Conservation (phyloP, 1,284 basidiomycete genomes). For the Ceratobasidium sp. region DNA sequence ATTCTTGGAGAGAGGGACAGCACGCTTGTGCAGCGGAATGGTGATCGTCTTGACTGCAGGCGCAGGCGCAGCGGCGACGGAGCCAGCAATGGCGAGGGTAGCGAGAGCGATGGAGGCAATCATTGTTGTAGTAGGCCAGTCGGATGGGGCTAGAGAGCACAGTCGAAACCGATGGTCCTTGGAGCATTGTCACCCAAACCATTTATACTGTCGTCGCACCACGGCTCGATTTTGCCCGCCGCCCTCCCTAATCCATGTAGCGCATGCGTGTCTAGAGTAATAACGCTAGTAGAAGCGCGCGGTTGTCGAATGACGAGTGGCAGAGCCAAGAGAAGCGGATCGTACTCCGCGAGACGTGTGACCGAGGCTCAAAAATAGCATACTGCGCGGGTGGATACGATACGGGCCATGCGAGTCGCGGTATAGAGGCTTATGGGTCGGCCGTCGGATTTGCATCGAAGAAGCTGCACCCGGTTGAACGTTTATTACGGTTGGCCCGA, state of each 20-base stretch:
- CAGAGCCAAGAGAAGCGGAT: slow-evolving; percentile 9
- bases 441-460: background rate
- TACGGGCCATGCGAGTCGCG: background rate
- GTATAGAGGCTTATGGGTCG: background rate
- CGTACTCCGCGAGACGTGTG: slow-evolving; percentile 20
- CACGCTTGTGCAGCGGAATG: slow-evolving; percentile 39
- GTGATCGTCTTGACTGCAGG: slow-evolving; percentile 13
- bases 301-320: slow-evolving; percentile 23
- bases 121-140: slow-evolving; percentile 10
- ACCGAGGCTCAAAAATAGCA: slow-evolving; percentile 29
- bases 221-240: background rate
- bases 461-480: background rate
- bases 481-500: background rate
- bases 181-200: background rate
- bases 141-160: slow-evolving; percentile 1
- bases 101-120: slow-evolving; percentile 37
- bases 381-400: background rate
- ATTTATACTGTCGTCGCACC: background rate
- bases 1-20: slow-evolving; percentile 21
- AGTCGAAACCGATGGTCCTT: slow-evolving; percentile 2
- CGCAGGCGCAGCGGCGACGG: slow-evolving; percentile 21
- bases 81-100: slow-evolving; percentile 35
- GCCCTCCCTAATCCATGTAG: slow-evolving; percentile 7
- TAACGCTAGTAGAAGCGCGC: background rate
- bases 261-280: slow-evolving; percentile 11